Evolutionary conservation across 2,329 filamentous ascomycete species (phyloP).

Genomic region (Fusarium albidum): DNA sequence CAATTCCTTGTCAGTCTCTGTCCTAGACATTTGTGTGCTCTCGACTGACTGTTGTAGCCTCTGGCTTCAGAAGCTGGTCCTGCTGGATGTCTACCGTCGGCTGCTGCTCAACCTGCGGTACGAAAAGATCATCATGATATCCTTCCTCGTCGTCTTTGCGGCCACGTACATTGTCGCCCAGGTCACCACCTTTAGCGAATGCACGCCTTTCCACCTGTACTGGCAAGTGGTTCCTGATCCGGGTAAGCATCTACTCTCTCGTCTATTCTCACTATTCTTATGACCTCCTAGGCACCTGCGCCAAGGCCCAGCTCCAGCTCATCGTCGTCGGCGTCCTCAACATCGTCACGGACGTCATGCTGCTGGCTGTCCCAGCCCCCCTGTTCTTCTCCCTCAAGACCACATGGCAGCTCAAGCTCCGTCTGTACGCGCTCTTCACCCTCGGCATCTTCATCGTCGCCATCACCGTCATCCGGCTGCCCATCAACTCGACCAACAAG

Average conservation of each 20-base stretch:
- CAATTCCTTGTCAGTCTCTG: slow-evolving; percentile 23
- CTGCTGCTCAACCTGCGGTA: slow-evolving; percentile 20
- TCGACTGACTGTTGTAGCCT: slow-evolving; percentile 6
- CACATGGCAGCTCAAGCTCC: slow-evolving; percentile 41
- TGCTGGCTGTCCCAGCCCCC: slow-evolving; percentile 37
- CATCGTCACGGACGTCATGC: slow-evolving; percentile 42
- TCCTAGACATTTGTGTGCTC: neutral
- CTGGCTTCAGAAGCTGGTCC: slow-evolving; percentile 33
- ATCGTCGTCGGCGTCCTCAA: slow-evolving; percentile 34
- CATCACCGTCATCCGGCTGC: slow-evolving; percentile 49
- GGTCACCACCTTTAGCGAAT: slow-evolving; percentile 33
- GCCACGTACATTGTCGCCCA: slow-evolving; percentile 22
- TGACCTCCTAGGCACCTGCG: slow-evolving; percentile 13
- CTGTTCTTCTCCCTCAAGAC: slow-evolving; percentile 41
- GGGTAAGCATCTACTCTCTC: neutral
- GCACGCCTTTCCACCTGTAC: slow-evolving; percentile 24
- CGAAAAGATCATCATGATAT: slow-evolving; percentile 18
- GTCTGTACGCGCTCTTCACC: slow-evolving; percentile 46
- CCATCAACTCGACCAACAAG: slow-evolving; percentile 46
- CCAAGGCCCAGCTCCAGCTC: slow-evolving; percentile 30
- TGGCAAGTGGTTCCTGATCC: slow-evolving; percentile 32
- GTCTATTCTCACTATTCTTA: neutral
- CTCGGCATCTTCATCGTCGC: slow-evolving; percentile 50
- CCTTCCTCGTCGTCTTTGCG: slow-evolving; percentile 26
- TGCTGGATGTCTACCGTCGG: slow-evolving; percentile 30